Percentiles rank a stretch among this genome's conserved stretches.
Evolutionary conservation across 2,329 filamentous ascomycete genomes (phyloP).

Genomic region (Graphilbum sp.): DNA sequence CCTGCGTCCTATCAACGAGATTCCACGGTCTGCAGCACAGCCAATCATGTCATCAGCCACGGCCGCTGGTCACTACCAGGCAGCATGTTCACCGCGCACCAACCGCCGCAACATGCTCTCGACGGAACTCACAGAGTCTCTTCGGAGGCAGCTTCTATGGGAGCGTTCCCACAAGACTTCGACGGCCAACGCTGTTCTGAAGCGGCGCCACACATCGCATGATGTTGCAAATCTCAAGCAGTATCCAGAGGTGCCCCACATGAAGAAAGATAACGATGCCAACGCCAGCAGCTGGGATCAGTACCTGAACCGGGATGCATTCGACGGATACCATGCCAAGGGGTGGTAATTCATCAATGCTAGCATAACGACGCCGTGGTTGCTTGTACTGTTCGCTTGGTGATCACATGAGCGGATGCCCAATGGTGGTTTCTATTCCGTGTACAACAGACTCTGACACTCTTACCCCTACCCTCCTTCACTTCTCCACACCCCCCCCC

Average conservation of each 20-base stretch:
- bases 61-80: constrained; percentile 42
- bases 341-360: constrained; percentile 72
- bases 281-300: constrained; percentile 69
- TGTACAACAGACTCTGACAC: not conserved
- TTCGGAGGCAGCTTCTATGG: constrained; percentile 83
- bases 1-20: constrained; percentile 40
- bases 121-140: constrained; percentile 82
- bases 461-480: no score
- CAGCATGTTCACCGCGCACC: constrained; percentile 75
- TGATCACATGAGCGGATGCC: no score
- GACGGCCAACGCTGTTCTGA: constrained; percentile 73
- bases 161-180: constrained; percentile 90
- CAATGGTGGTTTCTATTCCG: no score
- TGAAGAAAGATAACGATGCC: constrained; percentile 41
- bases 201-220: constrained; percentile 78
- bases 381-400: no score
- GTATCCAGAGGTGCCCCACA: constrained; percentile 51
- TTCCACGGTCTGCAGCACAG: constrained; percentile 51
- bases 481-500: no score
- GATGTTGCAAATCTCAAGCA: constrained; percentile 80
- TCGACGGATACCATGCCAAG: constrained; percentile 65
- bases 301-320: constrained; percentile 67
- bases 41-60: constrained; percentile 62
- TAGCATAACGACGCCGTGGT: no score
- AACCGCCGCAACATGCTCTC: constrained; percentile 91